Percentiles rank a stretch among this genome's conserved stretches.
Evolutionary conservation across 2,329 filamentous ascomycete genomes (phyloP).

Genomic region (Acephala macrosclerotiorum): DNA sequence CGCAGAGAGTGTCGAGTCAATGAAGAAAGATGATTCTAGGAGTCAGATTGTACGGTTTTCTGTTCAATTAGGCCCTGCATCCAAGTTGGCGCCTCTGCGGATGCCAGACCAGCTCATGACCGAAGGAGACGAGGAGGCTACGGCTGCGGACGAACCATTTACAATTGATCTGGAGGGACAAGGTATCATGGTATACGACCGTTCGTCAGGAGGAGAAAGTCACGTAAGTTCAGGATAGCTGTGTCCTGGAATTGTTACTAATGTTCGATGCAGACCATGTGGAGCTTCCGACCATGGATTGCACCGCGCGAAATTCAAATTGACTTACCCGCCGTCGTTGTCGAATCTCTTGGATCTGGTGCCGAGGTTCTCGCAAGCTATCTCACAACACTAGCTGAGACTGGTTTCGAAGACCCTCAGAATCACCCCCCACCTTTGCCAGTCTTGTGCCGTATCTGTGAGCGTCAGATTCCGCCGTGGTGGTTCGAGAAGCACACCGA

Average conservation of each 20-base stretch:
- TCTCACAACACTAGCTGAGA: slow-evolving; percentile 87
- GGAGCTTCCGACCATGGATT: slow-evolving; percentile 96
- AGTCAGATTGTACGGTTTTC: slow-evolving; percentile 90
- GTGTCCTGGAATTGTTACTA: slow-evolving; percentile 33
- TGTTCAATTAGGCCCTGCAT: slow-evolving; percentile 72
- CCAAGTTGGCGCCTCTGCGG: slow-evolving; percentile 62
- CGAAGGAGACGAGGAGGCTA: slow-evolving; percentile 41
- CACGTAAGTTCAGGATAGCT: slow-evolving; percentile 71
- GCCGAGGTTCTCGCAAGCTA: slow-evolving; percentile 95
- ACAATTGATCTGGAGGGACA: slow-evolving; percentile 89
- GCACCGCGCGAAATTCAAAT: slow-evolving; percentile 93
- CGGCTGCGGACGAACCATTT: slow-evolving; percentile 49
- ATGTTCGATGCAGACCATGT: slow-evolving; percentile 79
- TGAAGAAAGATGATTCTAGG: slow-evolving; percentile 91
- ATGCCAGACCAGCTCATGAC: slow-evolving; percentile 39
- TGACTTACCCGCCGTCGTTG: slow-evolving; percentile 86
- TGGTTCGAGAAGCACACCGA: slow-evolving; percentile 99
- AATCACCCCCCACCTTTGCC: slow-evolving; percentile 82
- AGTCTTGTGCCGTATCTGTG: slow-evolving; percentile 94
- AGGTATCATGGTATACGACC: slow-evolving; percentile 97
- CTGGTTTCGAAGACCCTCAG: slow-evolving; percentile 76
- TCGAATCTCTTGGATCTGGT: slow-evolving; percentile 92
- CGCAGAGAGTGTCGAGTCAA: slow-evolving; percentile 81
- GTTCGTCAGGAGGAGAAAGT: slow-evolving; percentile 83
- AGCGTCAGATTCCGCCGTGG: slow-evolving; percentile 96